Percentiles rank a stretch among this genome's conserved stretches.
Conservation (phyloP, 176 grass and related monocot genomes). For the Triticum monococcum region DNA sequence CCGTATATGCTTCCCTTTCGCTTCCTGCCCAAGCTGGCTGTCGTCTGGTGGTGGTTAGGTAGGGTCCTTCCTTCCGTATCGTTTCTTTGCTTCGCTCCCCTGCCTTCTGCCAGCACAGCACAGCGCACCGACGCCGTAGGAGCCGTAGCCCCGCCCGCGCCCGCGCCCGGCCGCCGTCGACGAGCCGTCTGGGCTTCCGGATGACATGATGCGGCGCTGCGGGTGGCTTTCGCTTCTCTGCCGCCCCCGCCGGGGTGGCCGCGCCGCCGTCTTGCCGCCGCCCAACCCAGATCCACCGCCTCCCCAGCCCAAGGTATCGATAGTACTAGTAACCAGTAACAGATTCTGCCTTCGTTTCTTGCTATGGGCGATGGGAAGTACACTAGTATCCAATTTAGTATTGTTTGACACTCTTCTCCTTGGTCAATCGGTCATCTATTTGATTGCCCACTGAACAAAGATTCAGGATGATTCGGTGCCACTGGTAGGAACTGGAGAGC, state of each 20-base stretch:
- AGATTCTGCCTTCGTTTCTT: background rate
- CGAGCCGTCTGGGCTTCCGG: background rate
- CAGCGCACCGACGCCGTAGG: too few species aligned
- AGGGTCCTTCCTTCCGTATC: background rate
- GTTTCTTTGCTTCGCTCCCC: background rate
- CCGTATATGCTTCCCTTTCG: constrained; percentile 1
- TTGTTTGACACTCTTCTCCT: background rate
- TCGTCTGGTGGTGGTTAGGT: background rate
- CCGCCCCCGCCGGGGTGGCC: constrained; percentile 16
- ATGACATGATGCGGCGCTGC: constrained; percentile 41
- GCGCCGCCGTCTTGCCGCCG: background rate
- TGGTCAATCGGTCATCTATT: background rate
- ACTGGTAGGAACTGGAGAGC: background rate
- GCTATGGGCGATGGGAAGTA: background rate
- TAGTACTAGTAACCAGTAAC: background rate
- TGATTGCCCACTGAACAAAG: background rate
- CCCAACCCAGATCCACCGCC: constrained; percentile 32
- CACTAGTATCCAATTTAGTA: background rate
- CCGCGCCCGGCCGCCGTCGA: background rate
- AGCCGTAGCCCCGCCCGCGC: background rate
- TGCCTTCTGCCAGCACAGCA: background rate
- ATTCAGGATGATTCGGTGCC: background rate
- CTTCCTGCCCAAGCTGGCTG: constrained; percentile 22
- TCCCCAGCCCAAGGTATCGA: constrained; percentile 28
- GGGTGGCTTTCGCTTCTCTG: constrained; percentile 35